These are phyloP conservation scores for Thermochaetoides dissita DNA, from an alignment of 2,329 filamentous ascomycete genomes.

Conservation along the genomic window DNA sequence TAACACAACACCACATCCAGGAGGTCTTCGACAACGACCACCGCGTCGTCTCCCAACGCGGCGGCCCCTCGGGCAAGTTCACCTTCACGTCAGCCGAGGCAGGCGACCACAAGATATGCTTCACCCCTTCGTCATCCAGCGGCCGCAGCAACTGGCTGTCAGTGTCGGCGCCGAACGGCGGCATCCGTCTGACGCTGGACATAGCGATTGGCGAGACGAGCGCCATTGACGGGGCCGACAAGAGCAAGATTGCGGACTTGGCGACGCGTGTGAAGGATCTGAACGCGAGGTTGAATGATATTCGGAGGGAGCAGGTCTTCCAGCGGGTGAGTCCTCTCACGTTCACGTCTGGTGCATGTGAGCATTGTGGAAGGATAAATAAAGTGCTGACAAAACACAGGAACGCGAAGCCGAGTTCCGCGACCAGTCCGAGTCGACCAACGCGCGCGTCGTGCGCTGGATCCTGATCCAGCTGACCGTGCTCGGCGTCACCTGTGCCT, in stretches of 20 bases:
- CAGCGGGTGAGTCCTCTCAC: constrained; percentile 52
- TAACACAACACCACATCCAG: constrained; percentile 21
- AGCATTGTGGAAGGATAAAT: no score
- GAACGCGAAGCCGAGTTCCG: constrained; percentile 96
- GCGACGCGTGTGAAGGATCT: constrained; percentile 79
- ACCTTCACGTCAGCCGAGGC: constrained; percentile 89
- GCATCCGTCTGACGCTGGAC: constrained; percentile 74
- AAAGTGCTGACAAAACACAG: constrained; percentile 28
- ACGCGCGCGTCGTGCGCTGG: constrained; percentile 84
- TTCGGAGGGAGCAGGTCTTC: constrained; percentile 89
- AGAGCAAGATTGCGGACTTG: constrained; percentile 82
- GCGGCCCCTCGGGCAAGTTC: constrained; percentile 64
- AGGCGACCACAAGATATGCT: constrained; percentile 94
- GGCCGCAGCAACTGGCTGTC: constrained; percentile 60
- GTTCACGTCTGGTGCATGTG: no score
- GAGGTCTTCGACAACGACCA: constrained; percentile 97
- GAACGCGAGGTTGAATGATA: constrained; percentile 74
- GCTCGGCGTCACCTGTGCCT: constrained; percentile 77
- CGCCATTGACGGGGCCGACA: constrained; percentile 85
- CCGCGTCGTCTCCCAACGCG: constrained; percentile 80
- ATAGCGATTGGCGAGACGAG: constrained; percentile 89
- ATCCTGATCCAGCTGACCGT: constrained; percentile 79
- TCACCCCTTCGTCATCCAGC: constrained; percentile 66
- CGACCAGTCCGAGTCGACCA: constrained; percentile 91
- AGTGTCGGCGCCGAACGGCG: constrained; percentile 50